Evolutionary conservation across 2,329 filamentous ascomycete genomes (phyloP).

Genomic region (Clonostachys rhizophaga): DNA sequence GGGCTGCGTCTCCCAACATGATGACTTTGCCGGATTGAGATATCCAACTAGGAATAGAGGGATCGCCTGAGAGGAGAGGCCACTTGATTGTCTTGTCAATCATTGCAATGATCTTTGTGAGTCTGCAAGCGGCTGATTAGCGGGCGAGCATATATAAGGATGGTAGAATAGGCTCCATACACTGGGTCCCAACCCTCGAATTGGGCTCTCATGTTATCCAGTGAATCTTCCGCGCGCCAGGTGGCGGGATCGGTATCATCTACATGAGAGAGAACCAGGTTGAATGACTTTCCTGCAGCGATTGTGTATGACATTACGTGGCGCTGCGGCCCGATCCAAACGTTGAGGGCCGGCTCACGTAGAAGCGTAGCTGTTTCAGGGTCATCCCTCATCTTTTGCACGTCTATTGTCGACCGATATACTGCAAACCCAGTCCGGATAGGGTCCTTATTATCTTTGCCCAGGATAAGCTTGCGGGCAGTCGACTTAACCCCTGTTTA

Average conservation of each 20-base stretch:
- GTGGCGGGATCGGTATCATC: slow-evolving; percentile 24
- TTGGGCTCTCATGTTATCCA: slow-evolving; percentile 23
- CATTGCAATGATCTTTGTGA: too few relatives aligned
- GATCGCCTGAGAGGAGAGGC: slow-evolving; percentile 6
- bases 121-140: too few relatives aligned
- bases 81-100: too few relatives aligned
- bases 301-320: slow-evolving; percentile 42
- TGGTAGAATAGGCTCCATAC: slow-evolving; percentile 9
- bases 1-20: slow-evolving; percentile 33
- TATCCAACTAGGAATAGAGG: slow-evolving; percentile 17
- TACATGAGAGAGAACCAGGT: slow-evolving; percentile 37
- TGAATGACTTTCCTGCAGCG: slow-evolving; percentile 32
- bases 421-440: slow-evolving; percentile 29
- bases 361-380: slow-evolving; percentile 30
- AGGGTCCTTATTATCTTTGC: slow-evolving; percentile 3
- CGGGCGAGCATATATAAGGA: too few relatives aligned
- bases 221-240: slow-evolving; percentile 15
- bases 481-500: too few relatives aligned
- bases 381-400: slow-evolving; percentile 24
- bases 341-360: slow-evolving; percentile 27
- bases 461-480: not conserved
- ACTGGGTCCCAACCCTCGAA: slow-evolving; percentile 23
- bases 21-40: slow-evolving; percentile 19
- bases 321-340: slow-evolving; percentile 32
- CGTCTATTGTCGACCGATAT: slow-evolving; percentile 32